Evolutionary conservation across 1,284 basidiomycete genomes (phyloP), one percentile per base, ranked within the genome.

Genomic region (Pholiota adiposa): DNA sequence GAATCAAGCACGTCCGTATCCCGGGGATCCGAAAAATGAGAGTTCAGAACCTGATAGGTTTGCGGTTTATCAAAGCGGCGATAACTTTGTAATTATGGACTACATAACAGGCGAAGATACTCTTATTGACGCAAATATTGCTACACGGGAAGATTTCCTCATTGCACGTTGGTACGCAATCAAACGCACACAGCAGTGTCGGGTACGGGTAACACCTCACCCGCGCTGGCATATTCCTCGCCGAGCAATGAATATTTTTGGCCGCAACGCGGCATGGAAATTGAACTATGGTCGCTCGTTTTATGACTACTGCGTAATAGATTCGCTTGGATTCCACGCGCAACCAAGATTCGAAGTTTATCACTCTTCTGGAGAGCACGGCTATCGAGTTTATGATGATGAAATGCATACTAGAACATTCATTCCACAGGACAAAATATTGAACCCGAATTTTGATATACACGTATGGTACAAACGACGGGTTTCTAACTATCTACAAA

Each of bases 101-200:
- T 6, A 0, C 2, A 4, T 36, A 9, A 48, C n/a, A 7, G 54
- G 34, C 9, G 23, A 52, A 16, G 11, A 36, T 1, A 23, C 34
- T 5, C 14, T 48, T 12, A 8, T 34, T 2, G n/a, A 27, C 8
- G 38, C 23, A 4, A 21, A 23, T 1, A 43, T 43, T n/a, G 51
- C 51, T n/a, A 27, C 18, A 23, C 9, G 38, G 0, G 14, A 4
- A 2, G 54, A 55, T n/a, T 55, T 55, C 18, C 14, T 48, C 0
- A 19, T 31, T 1, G 43, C 31, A 12, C 44, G 44, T 1, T 55
- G 54, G 54, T 55, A 55, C n/a, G 54, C 54, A 5, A 44, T 54
- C 19, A 55, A 55, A 18, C n/a, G 19, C n/a, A 43, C 44, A 16
- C 31, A 48, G 21, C 18, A n/a, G 7, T 21, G n/a, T 1, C 0